phyloP scores from a whole-genome alignment of 148 eudicot genomes.

The Arctostaphylos glauca region DNA sequence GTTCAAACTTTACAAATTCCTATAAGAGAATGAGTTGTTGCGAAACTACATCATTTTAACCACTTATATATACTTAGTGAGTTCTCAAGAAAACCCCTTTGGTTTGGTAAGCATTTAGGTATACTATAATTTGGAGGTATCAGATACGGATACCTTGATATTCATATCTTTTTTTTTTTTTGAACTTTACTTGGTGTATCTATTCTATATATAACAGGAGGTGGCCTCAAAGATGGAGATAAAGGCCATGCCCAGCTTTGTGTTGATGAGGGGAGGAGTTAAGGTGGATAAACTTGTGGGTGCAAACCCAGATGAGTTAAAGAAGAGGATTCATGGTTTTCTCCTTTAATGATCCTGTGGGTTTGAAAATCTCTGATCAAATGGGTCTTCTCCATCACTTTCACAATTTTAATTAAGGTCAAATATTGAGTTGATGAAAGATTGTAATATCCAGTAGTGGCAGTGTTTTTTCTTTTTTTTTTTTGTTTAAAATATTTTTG shows the following conservation, averaged over 20 bases:
- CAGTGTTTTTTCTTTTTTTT: background rate
- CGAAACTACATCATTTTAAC: too few species aligned
- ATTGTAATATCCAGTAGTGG: background rate
- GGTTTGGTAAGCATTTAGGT: too few species aligned
- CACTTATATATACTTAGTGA: too few species aligned
- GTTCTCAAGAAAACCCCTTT: too few species aligned
- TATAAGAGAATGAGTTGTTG: too few species aligned
- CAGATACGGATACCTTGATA: too few species aligned
- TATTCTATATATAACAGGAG: constrained; percentile 1
- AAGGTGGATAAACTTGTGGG: constrained; percentile 35
- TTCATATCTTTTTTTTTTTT: too few species aligned
- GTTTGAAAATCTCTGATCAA: too few species aligned
- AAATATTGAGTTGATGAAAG: background rate
- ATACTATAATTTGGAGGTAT: too few species aligned
- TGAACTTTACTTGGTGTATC: background rate
- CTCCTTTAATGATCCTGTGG: background rate
- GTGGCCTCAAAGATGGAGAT: constrained; percentile 32
- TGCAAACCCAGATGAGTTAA: constrained; percentile 22
- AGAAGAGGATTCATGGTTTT: constrained; percentile 25
- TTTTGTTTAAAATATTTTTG: background rate
- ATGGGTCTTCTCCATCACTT: background rate
- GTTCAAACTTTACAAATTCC: too few species aligned
- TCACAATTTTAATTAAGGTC: background rate
- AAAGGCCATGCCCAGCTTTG: constrained; percentile 43
- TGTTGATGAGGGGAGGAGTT: constrained; percentile 33